Percentiles rank a stretch among this genome's conserved stretches.
These are phyloP conservation scores for Amanita rubescens DNA, from an alignment of 768 basidiomycete genomes.

Conservation along the genomic window DNA sequence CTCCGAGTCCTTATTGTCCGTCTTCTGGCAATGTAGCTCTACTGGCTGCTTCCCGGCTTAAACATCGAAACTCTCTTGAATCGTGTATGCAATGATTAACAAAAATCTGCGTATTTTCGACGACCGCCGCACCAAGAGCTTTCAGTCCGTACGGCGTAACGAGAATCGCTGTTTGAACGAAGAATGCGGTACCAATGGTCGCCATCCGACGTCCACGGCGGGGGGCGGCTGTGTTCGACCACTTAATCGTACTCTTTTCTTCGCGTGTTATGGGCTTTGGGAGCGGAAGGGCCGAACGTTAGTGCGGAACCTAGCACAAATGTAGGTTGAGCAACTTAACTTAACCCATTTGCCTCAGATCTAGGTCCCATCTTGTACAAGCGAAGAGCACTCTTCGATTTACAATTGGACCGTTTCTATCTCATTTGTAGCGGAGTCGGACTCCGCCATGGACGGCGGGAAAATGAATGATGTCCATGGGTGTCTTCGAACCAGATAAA, in stretches of 20 bases:
- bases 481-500: not conserved
- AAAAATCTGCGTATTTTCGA: not conserved
- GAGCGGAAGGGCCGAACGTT: not conserved
- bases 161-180: not conserved
- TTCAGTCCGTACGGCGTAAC: not conserved
- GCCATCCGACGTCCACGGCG: not conserved
- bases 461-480: not conserved
- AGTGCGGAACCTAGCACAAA: not conserved
- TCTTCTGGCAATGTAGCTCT: not conserved
- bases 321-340: not conserved
- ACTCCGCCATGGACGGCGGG: slow-evolving; percentile 5
- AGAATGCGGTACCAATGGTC: not conserved
- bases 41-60: not conserved
- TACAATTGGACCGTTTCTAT: not conserved
- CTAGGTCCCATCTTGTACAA: not conserved
- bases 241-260: not conserved
- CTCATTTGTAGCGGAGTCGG: not conserved
- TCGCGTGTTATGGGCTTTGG: not conserved
- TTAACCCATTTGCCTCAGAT: not conserved
- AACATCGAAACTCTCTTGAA: not conserved
- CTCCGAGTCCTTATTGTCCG: not conserved
- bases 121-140: not conserved
- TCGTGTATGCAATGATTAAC: not conserved
- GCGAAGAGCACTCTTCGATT: not conserved
- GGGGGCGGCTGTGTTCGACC: not conserved